phyloP scores from a whole-genome alignment of 441 rosid genomes.

The Metrosideros polymorpha region DNA sequence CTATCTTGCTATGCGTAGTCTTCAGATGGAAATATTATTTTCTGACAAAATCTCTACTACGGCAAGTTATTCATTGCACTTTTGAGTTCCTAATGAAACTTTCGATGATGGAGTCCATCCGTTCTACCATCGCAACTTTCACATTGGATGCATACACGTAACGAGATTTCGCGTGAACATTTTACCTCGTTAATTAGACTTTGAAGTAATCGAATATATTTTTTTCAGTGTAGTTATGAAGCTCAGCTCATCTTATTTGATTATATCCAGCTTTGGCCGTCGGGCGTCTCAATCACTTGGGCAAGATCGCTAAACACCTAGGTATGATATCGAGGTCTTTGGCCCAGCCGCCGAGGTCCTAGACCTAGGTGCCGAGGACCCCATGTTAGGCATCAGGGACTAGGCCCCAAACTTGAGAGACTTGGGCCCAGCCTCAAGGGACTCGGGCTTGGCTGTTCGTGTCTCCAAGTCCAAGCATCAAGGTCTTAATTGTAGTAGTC shows the following conservation, averaged over 20 bases:
- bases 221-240: neutral
- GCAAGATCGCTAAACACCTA: neutral
- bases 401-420: neutral
- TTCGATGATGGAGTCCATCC: neutral
- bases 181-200: too few species aligned
- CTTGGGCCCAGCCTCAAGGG: neutral
- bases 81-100: neutral
- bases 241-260: neutral
- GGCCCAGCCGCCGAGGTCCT: neutral
- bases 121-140: neutral
- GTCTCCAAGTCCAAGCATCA: neutral
- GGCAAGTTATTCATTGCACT: neutral
- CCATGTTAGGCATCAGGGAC: neutral
- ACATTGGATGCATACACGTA: neutral
- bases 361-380: neutral
- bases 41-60: too few species aligned
- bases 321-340: accelerated
- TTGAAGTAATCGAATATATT: neutral
- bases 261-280: neutral
- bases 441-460: accelerated
- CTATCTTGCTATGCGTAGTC: too few species aligned
- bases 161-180: neutral
- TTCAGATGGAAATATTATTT: too few species aligned
- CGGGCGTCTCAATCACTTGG: accelerated
- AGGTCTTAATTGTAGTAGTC: neutral